A percentile compares a stretch with the other conserved stretches of the same genome.
Conservation (phyloP, 306 rosid species). For the Quercus alba region DNA sequence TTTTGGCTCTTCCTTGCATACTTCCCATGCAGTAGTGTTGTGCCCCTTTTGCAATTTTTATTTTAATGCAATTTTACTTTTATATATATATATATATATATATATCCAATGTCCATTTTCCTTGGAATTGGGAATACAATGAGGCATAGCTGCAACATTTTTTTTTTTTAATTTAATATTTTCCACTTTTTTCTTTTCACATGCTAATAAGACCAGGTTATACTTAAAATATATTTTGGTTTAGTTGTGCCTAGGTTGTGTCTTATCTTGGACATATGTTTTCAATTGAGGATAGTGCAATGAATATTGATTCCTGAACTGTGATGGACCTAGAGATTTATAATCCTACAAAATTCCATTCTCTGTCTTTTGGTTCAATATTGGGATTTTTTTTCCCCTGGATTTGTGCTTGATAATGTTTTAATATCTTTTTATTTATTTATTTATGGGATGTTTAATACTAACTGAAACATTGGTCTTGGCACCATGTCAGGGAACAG, state of each 20-base stretch:
- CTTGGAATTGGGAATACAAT: not conserved
- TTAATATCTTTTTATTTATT: not conserved
- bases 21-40: no score
- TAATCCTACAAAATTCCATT: not conserved
- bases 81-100: no score
- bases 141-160: not conserved
- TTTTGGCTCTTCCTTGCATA: no score
- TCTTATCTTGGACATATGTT: not conserved
- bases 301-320: not conserved
- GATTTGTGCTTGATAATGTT: conserved; percentile 2
- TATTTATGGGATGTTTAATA: not conserved
- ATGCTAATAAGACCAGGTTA: not conserved
- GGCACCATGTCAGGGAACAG: conserved; percentile 58
- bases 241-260: not conserved
- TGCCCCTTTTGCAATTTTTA: not conserved
- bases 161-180: not conserved
- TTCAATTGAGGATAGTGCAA: not conserved
- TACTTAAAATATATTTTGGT: not conserved
- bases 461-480: conserved; percentile 24
- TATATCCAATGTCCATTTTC: no score
- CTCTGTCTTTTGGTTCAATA: not conserved
- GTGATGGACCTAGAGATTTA: not conserved
- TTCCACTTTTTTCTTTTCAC: not conserved
- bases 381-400: not conserved
- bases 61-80: no score